Evolutionary conservation across 2,329 filamentous ascomycete species (phyloP).

Genomic region (Periconia digitata): DNA sequence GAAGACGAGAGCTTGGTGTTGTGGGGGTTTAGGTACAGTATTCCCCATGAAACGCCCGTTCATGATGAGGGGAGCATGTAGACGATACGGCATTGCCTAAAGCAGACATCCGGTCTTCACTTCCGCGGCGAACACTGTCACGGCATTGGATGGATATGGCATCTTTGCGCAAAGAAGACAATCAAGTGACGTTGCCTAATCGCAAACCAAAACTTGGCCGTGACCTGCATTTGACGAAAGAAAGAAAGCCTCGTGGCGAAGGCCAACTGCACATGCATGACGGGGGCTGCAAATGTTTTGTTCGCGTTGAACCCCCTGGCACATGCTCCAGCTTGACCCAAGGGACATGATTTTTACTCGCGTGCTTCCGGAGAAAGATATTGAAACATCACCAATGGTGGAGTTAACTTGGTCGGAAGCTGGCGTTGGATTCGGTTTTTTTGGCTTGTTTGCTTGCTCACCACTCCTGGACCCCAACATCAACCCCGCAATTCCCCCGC

Average conservation of each 20-base stretch:
- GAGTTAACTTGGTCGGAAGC: too few relatives aligned
- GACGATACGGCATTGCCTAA: slow-evolving; percentile 12
- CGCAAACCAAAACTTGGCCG: background rate
- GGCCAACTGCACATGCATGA: background rate
- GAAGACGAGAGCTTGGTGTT: background rate
- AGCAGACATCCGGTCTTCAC: slow-evolving; percentile 8
- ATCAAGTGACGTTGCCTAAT: too few relatives aligned
- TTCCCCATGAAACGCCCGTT: slow-evolving; percentile 8
- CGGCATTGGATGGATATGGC: slow-evolving; percentile 4
- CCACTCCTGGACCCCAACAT: background rate
- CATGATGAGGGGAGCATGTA: background rate
- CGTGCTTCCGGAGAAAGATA: too few relatives aligned
- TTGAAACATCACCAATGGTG: too few relatives aligned
- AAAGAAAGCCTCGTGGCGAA: background rate
- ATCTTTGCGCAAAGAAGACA: too few relatives aligned
- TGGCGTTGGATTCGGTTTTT: background rate
- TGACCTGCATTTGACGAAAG: background rate
- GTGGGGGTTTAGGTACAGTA: background rate
- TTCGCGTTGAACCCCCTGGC: background rate
- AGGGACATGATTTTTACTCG: too few relatives aligned
- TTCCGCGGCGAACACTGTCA: slow-evolving; percentile 6
- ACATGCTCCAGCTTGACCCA: too few relatives aligned
- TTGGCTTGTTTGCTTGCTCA: background rate
- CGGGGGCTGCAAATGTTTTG: too few relatives aligned
- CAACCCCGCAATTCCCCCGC: background rate